Evolutionary conservation across 495 filamentous ascomycete species (phyloP).

Genomic region (Patellaria atrata): DNA sequence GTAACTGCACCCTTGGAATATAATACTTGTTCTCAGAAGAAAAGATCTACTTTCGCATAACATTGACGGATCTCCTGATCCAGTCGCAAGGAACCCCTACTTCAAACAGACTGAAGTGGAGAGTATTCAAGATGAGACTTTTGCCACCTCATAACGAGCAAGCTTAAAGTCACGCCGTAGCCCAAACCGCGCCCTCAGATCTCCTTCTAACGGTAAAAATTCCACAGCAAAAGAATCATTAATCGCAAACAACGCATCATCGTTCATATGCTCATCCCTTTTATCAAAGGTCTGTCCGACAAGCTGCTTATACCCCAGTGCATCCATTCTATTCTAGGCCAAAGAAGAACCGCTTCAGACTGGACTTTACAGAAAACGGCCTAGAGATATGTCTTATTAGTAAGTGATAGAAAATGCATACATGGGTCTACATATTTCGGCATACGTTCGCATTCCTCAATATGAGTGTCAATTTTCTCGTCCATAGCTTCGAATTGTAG

Average conservation of each 20-base stretch:
- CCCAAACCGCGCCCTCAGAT: conserved; percentile 52
- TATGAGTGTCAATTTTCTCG: too few species aligned
- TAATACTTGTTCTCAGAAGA: too few species aligned
- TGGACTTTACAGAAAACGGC: conserved; percentile 75
- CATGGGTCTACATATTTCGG: conserved; percentile 51
- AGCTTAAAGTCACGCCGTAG: conserved; percentile 48
- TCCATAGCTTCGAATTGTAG: too few species aligned
- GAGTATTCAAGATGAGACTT: too few species aligned
- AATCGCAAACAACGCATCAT: conserved; percentile 65
- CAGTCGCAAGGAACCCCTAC: too few species aligned
- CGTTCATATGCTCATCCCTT: conserved; percentile 42
- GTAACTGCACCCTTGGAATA: too few species aligned
- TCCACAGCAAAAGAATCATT: conserved; percentile 60
- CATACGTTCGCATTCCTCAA: conserved; percentile 54
- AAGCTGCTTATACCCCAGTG: conserved; percentile 42
- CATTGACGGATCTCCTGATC: too few species aligned
- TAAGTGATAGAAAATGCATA: conserved; percentile 35
- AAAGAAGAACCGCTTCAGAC: conserved; percentile 37
- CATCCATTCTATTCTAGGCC: conserved; percentile 8
- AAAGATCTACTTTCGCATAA: too few species aligned
- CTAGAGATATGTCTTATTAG: conserved; percentile 67
- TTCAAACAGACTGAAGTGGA: too few species aligned
- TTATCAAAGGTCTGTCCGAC: conserved; percentile 64
- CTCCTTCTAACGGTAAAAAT: conserved; percentile 44
- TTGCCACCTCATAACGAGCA: conserved; percentile 20